These are phyloP conservation scores for Suillus subalutaceus DNA, from an alignment of 768 basidiomycete species.

Conservation along the genomic window DNA sequence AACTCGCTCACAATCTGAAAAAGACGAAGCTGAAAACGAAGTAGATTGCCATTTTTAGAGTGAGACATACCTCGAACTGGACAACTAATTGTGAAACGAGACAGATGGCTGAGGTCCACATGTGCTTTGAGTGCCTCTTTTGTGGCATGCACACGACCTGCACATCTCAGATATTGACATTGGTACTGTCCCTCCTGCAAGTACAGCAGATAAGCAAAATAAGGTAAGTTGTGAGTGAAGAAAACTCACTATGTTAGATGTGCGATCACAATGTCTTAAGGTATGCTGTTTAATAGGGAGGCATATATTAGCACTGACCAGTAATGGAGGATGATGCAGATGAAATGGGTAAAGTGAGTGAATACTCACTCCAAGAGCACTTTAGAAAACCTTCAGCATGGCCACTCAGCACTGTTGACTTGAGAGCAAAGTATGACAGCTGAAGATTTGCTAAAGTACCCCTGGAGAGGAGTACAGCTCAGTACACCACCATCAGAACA, in stretches of 20 bases:
- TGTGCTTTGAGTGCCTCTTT: conserved; percentile 24
- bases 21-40: conserved; percentile 13
- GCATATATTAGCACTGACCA: conserved; percentile 14
- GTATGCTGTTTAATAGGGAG: conserved; percentile 25
- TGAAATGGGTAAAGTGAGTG: neutral
- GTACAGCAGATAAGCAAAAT: neutral
- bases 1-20: conserved; percentile 25
- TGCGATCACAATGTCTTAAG: conserved; percentile 26
- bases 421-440: conserved; percentile 12
- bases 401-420: conserved; percentile 11
- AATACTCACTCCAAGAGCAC: conserved; percentile 18
- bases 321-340: neutral
- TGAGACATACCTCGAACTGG: conserved; percentile 26
- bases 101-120: conserved; percentile 34
- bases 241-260: conserved; percentile 18
- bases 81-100: conserved; percentile 29
- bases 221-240: neutral
- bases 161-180: conserved; percentile 29
- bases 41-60: neutral
- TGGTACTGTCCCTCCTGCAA: conserved; percentile 30
- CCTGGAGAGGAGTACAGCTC: conserved; percentile 7
- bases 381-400: conserved; percentile 26
- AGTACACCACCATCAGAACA: conserved; percentile 7
- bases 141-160: conserved; percentile 29
- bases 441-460: conserved; percentile 19